A percentile compares a stretch with the other conserved stretches of the same genome.
phyloP scores from a whole-genome alignment of 1,284 basidiomycete genomes.

The Sanguinoderma infundibulare region DNA sequence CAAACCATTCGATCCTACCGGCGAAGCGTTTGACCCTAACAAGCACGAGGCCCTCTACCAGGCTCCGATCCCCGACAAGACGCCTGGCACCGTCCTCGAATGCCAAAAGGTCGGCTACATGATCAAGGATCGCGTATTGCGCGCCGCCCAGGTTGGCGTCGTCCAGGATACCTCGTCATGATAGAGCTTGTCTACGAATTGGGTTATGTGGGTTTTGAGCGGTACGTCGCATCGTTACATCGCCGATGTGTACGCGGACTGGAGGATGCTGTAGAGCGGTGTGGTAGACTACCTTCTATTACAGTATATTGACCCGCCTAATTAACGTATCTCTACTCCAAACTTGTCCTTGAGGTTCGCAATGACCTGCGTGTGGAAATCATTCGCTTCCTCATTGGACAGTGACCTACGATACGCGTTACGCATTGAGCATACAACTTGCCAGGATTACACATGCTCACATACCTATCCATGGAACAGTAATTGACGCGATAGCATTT shows the following conservation, averaged over 20 bases:
- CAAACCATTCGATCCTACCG: constrained; percentile 89
- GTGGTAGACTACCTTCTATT: constrained; percentile 29
- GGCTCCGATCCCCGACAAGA: constrained; percentile 88
- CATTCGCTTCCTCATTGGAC: constrained; percentile 90
- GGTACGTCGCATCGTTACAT: constrained; percentile 2
- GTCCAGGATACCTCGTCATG: constrained; percentile 71
- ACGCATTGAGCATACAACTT: constrained; percentile 9
- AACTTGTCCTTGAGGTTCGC: constrained; percentile 59
- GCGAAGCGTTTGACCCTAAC: constrained; percentile 95
- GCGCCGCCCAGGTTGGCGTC: constrained; percentile 97
- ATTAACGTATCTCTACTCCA: constrained; percentile 78
- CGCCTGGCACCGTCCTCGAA: constrained; percentile 89
- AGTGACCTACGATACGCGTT: constrained; percentile 62
- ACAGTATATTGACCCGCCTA: constrained; percentile 35
- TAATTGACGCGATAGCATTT: constrained; percentile 94
- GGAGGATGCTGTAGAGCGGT: constrained; percentile 15
- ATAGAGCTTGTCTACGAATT: constrained; percentile 1
- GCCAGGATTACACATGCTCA: not conserved
- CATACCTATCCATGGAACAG: constrained; percentile 92
- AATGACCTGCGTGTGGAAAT: constrained; percentile 66
- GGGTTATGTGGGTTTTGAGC: constrained; percentile 1
- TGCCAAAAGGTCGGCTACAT: constrained; percentile 92
- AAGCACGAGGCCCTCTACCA: constrained; percentile 95
- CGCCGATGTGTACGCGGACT: constrained; percentile 1
- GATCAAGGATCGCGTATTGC: constrained; percentile 90